Conservation (phyloP, 257 asterid genomes). For the Mitragyna speciosa region DNA sequence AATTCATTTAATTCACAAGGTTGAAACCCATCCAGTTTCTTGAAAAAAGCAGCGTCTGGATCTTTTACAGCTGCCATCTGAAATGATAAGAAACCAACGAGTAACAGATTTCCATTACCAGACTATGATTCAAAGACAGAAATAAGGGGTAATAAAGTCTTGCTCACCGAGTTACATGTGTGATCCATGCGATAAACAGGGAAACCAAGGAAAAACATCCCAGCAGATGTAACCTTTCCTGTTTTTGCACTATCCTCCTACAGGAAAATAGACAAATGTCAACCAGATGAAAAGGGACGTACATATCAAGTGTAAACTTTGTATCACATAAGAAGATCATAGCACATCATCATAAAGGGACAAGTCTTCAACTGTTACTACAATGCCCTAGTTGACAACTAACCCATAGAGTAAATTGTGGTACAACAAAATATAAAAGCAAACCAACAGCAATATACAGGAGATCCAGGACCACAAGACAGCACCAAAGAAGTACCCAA, state of each 20-base stretch:
- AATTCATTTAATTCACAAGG: slow-evolving; percentile 90
- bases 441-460: background rate
- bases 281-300: background rate
- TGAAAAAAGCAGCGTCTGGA: slow-evolving; percentile 91
- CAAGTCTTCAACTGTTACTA: background rate
- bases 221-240: slow-evolving; percentile 83
- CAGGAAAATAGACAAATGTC: slow-evolving; percentile 4
- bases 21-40: slow-evolving; percentile 91
- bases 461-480: background rate
- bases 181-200: slow-evolving; percentile 90
- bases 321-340: too few species aligned
- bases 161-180: slow-evolving; percentile 63
- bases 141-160: slow-evolving; percentile 15
- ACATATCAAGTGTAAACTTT: too few species aligned
- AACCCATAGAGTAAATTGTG: background rate
- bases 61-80: slow-evolving; percentile 73
- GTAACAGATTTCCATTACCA: slow-evolving; percentile 5
- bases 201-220: slow-evolving; percentile 92
- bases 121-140: background rate
- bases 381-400: background rate
- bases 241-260: slow-evolving; percentile 95
- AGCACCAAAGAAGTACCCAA: background rate
- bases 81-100: slow-evolving; percentile 19
- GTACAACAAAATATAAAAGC: background rate
- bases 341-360: background rate